A percentile compares a stretch with the other conserved stretches of the same genome.
phyloP scores from a whole-genome alignment of 2,329 filamentous ascomycete species.

The Aureobasidium subglaciale region DNA sequence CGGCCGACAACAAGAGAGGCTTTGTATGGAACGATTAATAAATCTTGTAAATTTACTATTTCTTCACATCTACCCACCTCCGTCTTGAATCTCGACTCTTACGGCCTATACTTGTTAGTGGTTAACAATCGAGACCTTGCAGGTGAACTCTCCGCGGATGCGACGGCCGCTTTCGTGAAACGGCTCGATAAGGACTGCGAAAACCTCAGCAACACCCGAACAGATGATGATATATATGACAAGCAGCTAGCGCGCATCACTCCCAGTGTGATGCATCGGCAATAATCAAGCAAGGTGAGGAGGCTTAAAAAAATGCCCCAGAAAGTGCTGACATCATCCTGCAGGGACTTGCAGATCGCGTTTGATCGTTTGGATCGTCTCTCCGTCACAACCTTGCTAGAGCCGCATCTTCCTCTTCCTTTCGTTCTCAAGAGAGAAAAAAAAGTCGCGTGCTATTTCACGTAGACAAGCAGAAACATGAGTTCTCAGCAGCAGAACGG shows the following conservation, averaged over 20 bases:
- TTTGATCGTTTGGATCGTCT: neutral
- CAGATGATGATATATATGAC: neutral
- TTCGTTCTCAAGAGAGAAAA: no score
- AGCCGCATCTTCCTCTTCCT: neutral
- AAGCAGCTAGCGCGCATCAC: neutral
- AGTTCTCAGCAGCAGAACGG: neutral
- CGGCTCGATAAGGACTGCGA: neutral
- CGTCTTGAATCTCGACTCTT: no score
- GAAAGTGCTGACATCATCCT: conserved; percentile 1
- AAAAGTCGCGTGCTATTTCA: conserved; percentile 1
- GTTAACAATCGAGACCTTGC: no score
- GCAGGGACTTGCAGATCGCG: conserved; percentile 6
- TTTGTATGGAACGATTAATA: conserved; percentile 6
- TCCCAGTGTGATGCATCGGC: neutral
- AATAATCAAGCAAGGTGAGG: neutral
- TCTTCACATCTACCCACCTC: no score
- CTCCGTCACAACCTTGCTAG: neutral
- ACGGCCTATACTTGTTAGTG: no score
- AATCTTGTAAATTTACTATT: neutral
- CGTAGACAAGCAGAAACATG: neutral
- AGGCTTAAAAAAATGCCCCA: conserved; percentile 11
- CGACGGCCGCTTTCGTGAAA: neutral
- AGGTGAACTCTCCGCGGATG: neutral
- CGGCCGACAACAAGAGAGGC: neutral
- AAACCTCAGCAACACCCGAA: neutral